Evolutionary conservation across 371 early-diverging fungal genomes (phyloP).

Genomic region (Syncephalastrum sp.): DNA sequence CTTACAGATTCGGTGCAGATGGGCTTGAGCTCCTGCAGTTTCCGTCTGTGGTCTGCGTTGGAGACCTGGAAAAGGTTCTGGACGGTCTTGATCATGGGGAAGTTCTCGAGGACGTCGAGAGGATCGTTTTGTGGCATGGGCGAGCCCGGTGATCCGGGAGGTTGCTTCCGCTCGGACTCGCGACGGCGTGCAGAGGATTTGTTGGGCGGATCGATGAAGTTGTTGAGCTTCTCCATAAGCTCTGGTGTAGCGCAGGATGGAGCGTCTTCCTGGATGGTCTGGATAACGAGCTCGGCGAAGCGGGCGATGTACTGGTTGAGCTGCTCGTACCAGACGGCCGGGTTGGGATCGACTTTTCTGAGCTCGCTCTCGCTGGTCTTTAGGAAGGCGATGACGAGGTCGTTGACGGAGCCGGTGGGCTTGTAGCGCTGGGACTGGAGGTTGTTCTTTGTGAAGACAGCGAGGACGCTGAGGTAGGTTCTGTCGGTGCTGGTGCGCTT

Average conservation of each 20-base stretch:
- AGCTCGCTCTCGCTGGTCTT: slow-evolving; percentile 34
- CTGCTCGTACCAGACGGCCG: slow-evolving; percentile 27
- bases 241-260: slow-evolving; percentile 39
- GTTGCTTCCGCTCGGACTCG: slow-evolving; percentile 17
- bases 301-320: slow-evolving; percentile 29
- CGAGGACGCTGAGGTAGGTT: slow-evolving; percentile 22
- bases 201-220: slow-evolving; percentile 22
- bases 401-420: slow-evolving; percentile 37
- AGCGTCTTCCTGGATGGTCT: slow-evolving; percentile 40
- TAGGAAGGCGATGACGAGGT: slow-evolving; percentile 35
- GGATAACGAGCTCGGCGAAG: slow-evolving; percentile 39
- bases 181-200: slow-evolving; percentile 13
- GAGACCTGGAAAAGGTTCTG: slow-evolving; percentile 43
- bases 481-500: slow-evolving; percentile 21
- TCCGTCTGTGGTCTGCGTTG: slow-evolving; percentile 35
- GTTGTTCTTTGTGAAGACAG: slow-evolving; percentile 17
- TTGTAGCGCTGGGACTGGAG: slow-evolving; percentile 32
- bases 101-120: slow-evolving; percentile 39
- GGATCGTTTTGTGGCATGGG: slow-evolving; percentile 18
- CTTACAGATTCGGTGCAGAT: slow-evolving; percentile 51
- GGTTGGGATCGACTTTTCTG: slow-evolving; percentile 16
- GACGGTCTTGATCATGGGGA: slow-evolving; percentile 44
- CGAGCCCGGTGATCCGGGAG: slow-evolving; percentile 10
- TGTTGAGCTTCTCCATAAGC: slow-evolving; percentile 32
- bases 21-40: slow-evolving; percentile 37